Conservation (phyloP, 257 asterid species). For the Nicotiana tomentosiformis region DNA sequence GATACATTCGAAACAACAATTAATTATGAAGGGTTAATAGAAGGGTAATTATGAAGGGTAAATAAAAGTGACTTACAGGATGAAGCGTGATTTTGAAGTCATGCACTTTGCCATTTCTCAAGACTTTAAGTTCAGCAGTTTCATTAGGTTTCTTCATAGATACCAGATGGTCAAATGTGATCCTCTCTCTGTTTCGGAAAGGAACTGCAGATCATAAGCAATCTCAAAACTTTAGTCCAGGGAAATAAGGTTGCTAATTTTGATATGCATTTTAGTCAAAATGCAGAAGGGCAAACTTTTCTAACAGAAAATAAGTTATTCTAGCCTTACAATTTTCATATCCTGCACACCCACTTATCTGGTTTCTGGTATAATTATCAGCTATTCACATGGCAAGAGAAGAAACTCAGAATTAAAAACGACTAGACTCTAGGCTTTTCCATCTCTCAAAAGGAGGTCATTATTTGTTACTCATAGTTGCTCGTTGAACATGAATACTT, state of each 20-base stretch:
- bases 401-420: not conserved
- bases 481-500: not conserved
- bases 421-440: not conserved
- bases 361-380: not conserved
- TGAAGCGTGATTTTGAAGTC: slow-evolving; percentile 59
- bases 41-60: not conserved
- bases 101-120: slow-evolving; percentile 72
- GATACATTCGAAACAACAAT: not conserved
- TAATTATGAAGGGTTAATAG: not conserved
- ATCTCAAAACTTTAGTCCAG: not conserved
- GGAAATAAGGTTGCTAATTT: not conserved
- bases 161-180: slow-evolving; percentile 90
- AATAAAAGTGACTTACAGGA: slow-evolving; percentile 61
- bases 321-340: slow-evolving; percentile 4
- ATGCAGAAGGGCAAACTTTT: not conserved
- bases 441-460: not conserved
- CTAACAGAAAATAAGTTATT: not conserved
- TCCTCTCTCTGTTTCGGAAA: slow-evolving; percentile 91
- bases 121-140: slow-evolving; percentile 62
- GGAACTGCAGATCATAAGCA: slow-evolving; percentile 48
- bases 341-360: not conserved
- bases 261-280: not conserved
- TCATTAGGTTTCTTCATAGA: slow-evolving; percentile 98
- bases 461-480: not conserved
- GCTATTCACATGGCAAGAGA: not conserved